Evolutionary conservation across 345 rosid genomes (phyloP).

Genomic region (Gossypium ekmanianum): DNA sequence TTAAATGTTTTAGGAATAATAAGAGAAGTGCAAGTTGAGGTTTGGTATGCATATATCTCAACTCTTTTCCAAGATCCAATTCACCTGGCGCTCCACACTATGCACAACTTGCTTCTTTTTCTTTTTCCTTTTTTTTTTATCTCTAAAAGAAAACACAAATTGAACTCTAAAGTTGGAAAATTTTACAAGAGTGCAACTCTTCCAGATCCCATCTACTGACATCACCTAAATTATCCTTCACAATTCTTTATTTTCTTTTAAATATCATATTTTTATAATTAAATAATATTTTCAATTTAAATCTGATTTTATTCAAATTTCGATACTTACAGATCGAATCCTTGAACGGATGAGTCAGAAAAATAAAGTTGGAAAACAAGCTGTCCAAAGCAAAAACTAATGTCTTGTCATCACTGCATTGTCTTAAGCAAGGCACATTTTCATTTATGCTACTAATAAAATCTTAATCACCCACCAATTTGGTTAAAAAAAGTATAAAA

Average conservation of each 20-base stretch:
- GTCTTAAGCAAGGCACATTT: too few species aligned
- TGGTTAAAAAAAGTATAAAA: too few species aligned
- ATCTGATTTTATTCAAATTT: too few species aligned
- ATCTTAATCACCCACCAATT: too few species aligned
- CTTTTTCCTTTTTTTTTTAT: not conserved
- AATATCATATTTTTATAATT: not conserved
- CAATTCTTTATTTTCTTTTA: not conserved
- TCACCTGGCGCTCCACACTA: not conserved
- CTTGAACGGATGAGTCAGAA: not conserved
- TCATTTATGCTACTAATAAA: too few species aligned
- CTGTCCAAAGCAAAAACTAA: not conserved
- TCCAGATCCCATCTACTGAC: not conserved
- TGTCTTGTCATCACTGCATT: too few species aligned
- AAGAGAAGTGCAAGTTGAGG: constrained; percentile 10
- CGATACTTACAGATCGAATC: too few species aligned
- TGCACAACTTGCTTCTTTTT: not conserved
- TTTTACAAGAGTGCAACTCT: not conserved
- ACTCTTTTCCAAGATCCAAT: not conserved
- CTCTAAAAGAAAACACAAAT: not conserved
- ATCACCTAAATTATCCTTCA: not conserved
- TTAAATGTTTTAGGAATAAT: not conserved
- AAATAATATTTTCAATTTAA: too few species aligned
- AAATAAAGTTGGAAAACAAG: not conserved
- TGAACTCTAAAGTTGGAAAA: not conserved
- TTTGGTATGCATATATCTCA: not conserved